Evolutionary conservation across 768 basidiomycete genomes (phyloP), one percentile per base, ranked within the genome.

Genomic region (Phallus indusiatus): DNA sequence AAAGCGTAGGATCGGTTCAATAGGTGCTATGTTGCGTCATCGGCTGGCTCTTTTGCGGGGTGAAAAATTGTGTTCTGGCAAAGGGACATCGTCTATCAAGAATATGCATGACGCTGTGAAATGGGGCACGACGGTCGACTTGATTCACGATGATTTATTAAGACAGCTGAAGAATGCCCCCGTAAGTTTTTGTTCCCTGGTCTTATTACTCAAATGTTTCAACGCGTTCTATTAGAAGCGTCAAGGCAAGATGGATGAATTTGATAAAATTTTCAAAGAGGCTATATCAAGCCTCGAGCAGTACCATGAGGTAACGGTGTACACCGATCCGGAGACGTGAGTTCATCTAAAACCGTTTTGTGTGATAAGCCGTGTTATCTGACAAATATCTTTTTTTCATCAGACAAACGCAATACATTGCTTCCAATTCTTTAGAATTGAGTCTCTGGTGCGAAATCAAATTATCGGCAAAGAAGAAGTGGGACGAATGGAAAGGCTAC

Each of bases 261-360:
- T 88, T 66, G 83, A 86, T 66, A 86, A 88, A 56, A 81, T 84
- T 47, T 92, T 89, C 67, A 77, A 83, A 64, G 83, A 86, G 68
- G 90, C 90, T 20, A 83, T 94, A 61, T 82, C 85, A 63, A 83
- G 92, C 65, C 73, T 93, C 55, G 74, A 81, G 50, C 76, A 83
- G 67, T 89, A 84, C 82, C 87, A 85, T 58, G 83, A 85, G 17
- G 77, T 91, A 22, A 74, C 87, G 60, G 75, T 84, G 59, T 82
- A 78, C 53, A 80, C 82, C 70, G 84, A 87, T 68, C 65, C 14
- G 12, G 42, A 74, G 65, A 73, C 76, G 88, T 90, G 67, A 70
- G 88, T 77, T n/a, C 22, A 42, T 61, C 24, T 22, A 50, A n/a
- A 62, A 21, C 20, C 28, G 50, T 21, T 50, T 51, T 50, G 16